phyloP scores from a whole-genome alignment of 2,329 filamentous ascomycete species.

The Cladophialophora psammophila region DNA sequence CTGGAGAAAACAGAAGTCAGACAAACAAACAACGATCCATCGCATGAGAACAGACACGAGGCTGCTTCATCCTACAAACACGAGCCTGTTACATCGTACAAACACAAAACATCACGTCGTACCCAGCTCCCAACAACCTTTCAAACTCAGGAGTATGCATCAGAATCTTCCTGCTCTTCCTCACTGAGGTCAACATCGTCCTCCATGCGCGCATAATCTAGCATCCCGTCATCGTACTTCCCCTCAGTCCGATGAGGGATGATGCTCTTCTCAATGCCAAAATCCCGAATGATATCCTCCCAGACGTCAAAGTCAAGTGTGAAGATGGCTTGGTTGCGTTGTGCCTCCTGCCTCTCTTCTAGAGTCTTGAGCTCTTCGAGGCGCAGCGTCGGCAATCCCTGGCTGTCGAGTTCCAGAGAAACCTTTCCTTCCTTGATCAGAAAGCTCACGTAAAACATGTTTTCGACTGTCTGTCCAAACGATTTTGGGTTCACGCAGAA shows the following conservation, averaged over 20 bases:
- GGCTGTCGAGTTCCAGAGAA: conserved; percentile 74
- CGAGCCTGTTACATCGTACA: neutral
- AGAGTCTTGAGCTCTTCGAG: conserved; percentile 55
- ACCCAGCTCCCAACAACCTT: neutral
- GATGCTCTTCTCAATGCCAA: conserved; percentile 78
- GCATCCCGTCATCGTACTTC: conserved; percentile 52
- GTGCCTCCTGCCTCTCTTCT: conserved; percentile 53
- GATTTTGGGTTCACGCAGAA: conserved; percentile 90
- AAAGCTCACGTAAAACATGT: conserved; percentile 96
- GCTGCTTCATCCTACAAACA: neutral
- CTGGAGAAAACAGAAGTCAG: neutral
- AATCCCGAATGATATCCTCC: conserved; percentile 77
- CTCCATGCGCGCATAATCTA: conserved; percentile 44
- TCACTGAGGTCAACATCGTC: conserved; percentile 18
- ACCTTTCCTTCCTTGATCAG: conserved; percentile 85
- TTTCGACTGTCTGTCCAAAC: conserved; percentile 95
- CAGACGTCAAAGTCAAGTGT: conserved; percentile 86
- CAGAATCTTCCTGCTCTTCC: conserved; percentile 29
- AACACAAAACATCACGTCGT: neutral
- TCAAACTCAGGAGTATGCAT: conserved; percentile 26
- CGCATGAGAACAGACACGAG: neutral
- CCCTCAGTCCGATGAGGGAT: conserved; percentile 81
- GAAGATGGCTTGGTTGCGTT: conserved; percentile 84
- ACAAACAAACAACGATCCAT: neutral
- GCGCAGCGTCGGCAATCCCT: conserved; percentile 75